A percentile compares a stretch with the other conserved stretches of the same genome.
Evolutionary conservation across 495 filamentous ascomycete species (phyloP).

Genomic region (Trichocladium uniseriatum): DNA sequence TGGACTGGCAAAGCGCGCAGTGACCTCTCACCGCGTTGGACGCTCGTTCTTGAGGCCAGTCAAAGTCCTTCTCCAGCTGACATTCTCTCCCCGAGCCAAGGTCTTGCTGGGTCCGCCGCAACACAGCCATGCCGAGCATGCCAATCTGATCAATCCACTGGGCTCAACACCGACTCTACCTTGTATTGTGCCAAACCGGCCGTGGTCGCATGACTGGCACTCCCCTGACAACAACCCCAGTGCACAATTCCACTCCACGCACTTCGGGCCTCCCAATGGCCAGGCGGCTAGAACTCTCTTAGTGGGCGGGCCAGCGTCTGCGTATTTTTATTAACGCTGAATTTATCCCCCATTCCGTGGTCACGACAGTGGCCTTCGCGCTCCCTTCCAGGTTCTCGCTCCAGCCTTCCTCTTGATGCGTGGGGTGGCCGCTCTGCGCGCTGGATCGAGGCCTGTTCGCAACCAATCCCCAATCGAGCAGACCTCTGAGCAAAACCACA

Average conservation of each 20-base stretch:
- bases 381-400: neutral
- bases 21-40: neutral
- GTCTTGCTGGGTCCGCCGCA: too few species aligned
- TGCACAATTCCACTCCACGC: slow-evolving; percentile 6
- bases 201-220: neutral
- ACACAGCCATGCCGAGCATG: too few species aligned
- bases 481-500: neutral
- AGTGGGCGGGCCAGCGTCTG: slow-evolving; percentile 1
- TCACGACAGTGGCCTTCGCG: neutral
- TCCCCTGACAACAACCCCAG: neutral
- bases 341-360: neutral
- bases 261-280: slow-evolving; percentile 4
- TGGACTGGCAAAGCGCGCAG: too few species aligned
- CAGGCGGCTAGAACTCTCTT: neutral
- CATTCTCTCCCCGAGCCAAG: too few species aligned
- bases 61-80: too few species aligned
- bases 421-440: neutral
- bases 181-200: slow-evolving; percentile 1
- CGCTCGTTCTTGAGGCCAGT: too few species aligned
- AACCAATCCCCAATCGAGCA: slow-evolving; percentile 7
- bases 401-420: neutral
- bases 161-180: slow-evolving; percentile 8
- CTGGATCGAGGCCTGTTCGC: slow-evolving; percentile 6
- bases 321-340: neutral
- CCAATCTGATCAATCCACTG: neutral